Base-by-base conservation (phyloP, 2,329 filamentous ascomycete genomes). In the Penicillium paneum region DNA sequence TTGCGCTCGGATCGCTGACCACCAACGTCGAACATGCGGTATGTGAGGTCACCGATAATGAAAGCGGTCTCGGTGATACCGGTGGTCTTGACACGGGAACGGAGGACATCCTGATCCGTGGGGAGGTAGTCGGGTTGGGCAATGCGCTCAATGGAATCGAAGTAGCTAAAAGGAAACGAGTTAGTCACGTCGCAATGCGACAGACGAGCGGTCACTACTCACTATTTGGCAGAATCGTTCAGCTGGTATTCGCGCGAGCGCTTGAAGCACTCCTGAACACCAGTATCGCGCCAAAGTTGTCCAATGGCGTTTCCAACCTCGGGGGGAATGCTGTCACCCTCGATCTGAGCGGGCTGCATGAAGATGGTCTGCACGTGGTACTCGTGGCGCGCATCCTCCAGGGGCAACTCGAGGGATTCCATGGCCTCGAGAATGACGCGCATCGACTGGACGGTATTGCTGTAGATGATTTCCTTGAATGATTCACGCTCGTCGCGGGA, bases 321-420 rank as follows among this genome's bases (percentile, higher is more conserved):
- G 12, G 91, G 89, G n/a, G 92, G 91, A 35, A 97, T 82, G 65
- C 91, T 90, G 70, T 97, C 92, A 60, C 92, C 92, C 78, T 97
- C 92, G 62, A 97, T 97, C 80, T 97, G 92, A 60, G 91, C 89
- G 47, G 92, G 92, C 74, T 97, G 92, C 90, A 96, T 96, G 82
- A 97, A 97, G 75, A 97, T 95, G 70, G 92, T 96, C 80, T 97
- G 91, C 54, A 97, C 92, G 74, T 97, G 92, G 78, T 96, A 96
- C 77, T 97, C 92, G 81, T 93, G 91, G 69, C 90, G 87, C 73
- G 90, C 89, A 72, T 96, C 91, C 73, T 94, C 90, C 50, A 97
- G 84, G 24, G 92, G 92, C 21, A 97, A 81, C 75, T 87, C 84
- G 45, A 87, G 76, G 57, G 83, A 85, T 70, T 87, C 84, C 73